Evolutionary conservation across 2,329 filamentous ascomycete genomes (phyloP).

Genomic region (Akanthomyces dipterigenus): DNA sequence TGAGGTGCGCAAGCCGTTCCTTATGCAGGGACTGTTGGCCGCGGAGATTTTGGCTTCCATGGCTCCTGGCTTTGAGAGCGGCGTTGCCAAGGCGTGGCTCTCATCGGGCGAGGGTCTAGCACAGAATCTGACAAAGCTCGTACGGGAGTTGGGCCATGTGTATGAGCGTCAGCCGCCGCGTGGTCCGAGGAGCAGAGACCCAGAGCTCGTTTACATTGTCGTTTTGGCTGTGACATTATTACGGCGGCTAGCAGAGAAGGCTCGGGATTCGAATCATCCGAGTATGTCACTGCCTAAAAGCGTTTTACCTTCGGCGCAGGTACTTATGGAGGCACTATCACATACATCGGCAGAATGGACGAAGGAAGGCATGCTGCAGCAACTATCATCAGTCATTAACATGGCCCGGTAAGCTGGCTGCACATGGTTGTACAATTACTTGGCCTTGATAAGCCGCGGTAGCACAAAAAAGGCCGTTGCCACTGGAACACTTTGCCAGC

Average conservation of each 20-base stretch:
- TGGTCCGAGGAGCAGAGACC: slow-evolving; percentile 36
- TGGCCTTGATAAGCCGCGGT: background rate
- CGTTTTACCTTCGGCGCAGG: slow-evolving; percentile 60
- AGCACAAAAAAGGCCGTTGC: background rate
- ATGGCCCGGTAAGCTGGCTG: slow-evolving; percentile 65
- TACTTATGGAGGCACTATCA: slow-evolving; percentile 59
- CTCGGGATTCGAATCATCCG: slow-evolving; percentile 47
- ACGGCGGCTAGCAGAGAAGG: slow-evolving; percentile 63
- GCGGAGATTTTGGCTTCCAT: slow-evolving; percentile 82
- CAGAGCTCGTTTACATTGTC: slow-evolving; percentile 55
- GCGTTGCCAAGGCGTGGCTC: slow-evolving; percentile 73
- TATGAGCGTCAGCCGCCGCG: slow-evolving; percentile 40
- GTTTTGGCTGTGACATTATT: slow-evolving; percentile 62
- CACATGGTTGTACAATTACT: slow-evolving; percentile 29
- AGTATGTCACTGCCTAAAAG: slow-evolving; percentile 48
- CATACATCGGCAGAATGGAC: slow-evolving; percentile 57
- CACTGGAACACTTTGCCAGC: background rate
- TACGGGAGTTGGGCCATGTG: slow-evolving; percentile 63
- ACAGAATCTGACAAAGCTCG: slow-evolving; percentile 67
- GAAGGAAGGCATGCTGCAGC: slow-evolving; percentile 59
- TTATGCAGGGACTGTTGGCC: slow-evolving; percentile 88
- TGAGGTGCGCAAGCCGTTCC: slow-evolving; percentile 76
- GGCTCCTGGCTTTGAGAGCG: slow-evolving; percentile 62
- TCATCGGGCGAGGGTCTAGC: slow-evolving; percentile 78
- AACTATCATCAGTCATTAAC: slow-evolving; percentile 53